Evolutionary conservation across 352 stramenopile species (phyloP), one percentile per base, ranked within the genome.

Genomic region (Globisporangium camurandrum): DNA sequence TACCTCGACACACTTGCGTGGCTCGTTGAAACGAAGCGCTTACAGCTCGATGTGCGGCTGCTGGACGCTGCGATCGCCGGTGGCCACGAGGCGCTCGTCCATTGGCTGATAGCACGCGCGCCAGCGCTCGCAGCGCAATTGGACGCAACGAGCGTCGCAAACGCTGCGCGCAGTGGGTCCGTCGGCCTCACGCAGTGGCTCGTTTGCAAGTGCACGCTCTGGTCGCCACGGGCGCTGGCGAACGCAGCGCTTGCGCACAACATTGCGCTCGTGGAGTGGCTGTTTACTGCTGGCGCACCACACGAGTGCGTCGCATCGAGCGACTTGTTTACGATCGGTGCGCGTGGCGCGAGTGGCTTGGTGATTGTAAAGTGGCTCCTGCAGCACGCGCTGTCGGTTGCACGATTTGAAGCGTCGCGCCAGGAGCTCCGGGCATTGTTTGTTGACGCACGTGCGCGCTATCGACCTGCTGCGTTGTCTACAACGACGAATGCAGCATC

Each of bases 281-380:
- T 72, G 28, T 19, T 16, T 53, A 54, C 41, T 17, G 50, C 26
- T 50, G 66, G 7, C 39, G 49, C 28, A 28, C 47, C 19, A 19
- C 42, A 8, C 14, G 49, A 71, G 17, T 51, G 56, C 26, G 60
- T 75, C 28, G 42, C 57, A 22, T 55, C 55, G 4, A 41, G 39
- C 17, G 67, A 58, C 14, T 37, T 75, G 23, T 67, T 64, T 43
- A n/a, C n/a, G n/a, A n/a, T n/a, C n/a, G 53, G 43, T 7, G 56
- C 59, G 36, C 60, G 56, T 6, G 54, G 46, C 4, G 39, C 43
- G 0, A 19, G 45, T n/a, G 43, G 64, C 28, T 66, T 67, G 24
- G 36, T 40, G 12, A 46, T 75, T 28, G 40, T 75, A 4, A 43
- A 75, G 49, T 75, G 66, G 66, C 44, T 75, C 3, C 38, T 75